Conservation (phyloP, 169 alveolate species). For the Cryptosporidium xiaoi region DNA sequence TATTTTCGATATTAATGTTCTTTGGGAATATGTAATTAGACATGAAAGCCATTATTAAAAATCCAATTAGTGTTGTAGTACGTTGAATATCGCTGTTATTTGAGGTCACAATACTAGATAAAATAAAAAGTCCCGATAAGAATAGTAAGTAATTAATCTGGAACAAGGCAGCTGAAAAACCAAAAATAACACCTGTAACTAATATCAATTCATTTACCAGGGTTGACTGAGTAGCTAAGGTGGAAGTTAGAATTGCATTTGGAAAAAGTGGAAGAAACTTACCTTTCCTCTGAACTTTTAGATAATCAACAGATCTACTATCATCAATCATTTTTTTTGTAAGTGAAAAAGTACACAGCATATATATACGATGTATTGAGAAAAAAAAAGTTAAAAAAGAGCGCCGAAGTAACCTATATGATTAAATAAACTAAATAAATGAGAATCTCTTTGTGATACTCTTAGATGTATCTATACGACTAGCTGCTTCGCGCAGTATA, state of each 20-base stretch:
- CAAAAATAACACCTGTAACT: conserved; percentile 30
- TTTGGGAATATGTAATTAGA: conserved; percentile 42
- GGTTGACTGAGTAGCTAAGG: conserved; percentile 50
- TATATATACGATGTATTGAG: no score
- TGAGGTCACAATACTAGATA: conserved; percentile 56
- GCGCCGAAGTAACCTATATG: neutral
- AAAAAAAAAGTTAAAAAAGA: neutral
- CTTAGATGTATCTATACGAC: neutral
- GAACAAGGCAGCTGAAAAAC: conserved; percentile 62
- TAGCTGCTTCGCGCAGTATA: neutral
- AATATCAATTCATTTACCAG: conserved; percentile 48
- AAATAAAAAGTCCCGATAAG: conserved; percentile 25
- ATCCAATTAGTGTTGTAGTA: conserved; percentile 36
- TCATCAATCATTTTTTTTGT: conserved; percentile 51
- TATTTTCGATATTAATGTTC: conserved; percentile 2
- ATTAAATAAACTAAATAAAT: conserved; percentile 6
- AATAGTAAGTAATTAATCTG: conserved; percentile 30
- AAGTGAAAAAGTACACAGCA: neutral
- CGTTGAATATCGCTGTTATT: conserved; percentile 52
- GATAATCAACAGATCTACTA: conserved; percentile 7
- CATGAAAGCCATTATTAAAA: conserved; percentile 55
- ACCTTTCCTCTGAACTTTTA: conserved; percentile 29
- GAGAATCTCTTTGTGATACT: conserved; percentile 8
- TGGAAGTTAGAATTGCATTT: neutral
- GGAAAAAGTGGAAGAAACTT: conserved; percentile 1